Conservation (phyloP, 2,329 filamentous ascomycete genomes). For the Aspergillus neotritici region DNA sequence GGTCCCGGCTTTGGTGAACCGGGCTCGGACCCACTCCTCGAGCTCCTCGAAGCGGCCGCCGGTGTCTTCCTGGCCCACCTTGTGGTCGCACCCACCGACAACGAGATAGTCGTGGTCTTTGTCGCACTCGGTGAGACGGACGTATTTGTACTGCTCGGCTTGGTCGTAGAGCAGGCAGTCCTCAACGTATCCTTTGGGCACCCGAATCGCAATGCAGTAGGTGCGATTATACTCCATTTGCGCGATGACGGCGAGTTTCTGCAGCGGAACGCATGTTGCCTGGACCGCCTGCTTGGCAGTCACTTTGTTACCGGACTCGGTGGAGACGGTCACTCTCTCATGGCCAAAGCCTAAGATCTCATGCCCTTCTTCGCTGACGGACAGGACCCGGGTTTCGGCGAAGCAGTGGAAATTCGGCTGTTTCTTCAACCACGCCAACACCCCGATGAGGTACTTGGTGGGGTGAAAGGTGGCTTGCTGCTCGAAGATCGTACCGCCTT, state of each 20-base stretch:
- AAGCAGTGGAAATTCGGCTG: slow-evolving; percentile 52
- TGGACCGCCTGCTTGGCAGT: slow-evolving; percentile 48
- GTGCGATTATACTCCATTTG: slow-evolving; percentile 52
- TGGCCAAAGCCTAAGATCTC: slow-evolving; percentile 29
- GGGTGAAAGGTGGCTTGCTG: slow-evolving; percentile 54
- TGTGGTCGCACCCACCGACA: slow-evolving; percentile 54
- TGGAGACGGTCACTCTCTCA: slow-evolving; percentile 30
- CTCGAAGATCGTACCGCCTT: slow-evolving; percentile 45
- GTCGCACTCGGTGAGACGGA: slow-evolving; percentile 50
- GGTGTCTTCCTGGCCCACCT: slow-evolving; percentile 50
- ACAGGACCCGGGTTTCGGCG: slow-evolving; percentile 47
- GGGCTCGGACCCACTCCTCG: slow-evolving; percentile 49
- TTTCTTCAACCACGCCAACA: slow-evolving; percentile 48
- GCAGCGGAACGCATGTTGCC: slow-evolving; percentile 52
- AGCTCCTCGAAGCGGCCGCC: slow-evolving; percentile 47
- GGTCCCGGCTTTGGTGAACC: slow-evolving; percentile 46
- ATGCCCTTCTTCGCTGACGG: slow-evolving; percentile 45
- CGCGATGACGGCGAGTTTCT: slow-evolving; percentile 50
- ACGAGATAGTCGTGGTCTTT: slow-evolving; percentile 51
- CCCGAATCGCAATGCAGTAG: slow-evolving; percentile 52
- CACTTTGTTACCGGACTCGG: slow-evolving; percentile 44
- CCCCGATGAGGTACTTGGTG: slow-evolving; percentile 50
- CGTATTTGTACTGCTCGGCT: slow-evolving; percentile 52
- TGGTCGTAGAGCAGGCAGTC: slow-evolving; percentile 54
- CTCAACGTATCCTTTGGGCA: slow-evolving; percentile 49